Evolutionary conservation across 352 stramenopile genomes (phyloP).

Genomic region (Globisporangium carolinianum): DNA sequence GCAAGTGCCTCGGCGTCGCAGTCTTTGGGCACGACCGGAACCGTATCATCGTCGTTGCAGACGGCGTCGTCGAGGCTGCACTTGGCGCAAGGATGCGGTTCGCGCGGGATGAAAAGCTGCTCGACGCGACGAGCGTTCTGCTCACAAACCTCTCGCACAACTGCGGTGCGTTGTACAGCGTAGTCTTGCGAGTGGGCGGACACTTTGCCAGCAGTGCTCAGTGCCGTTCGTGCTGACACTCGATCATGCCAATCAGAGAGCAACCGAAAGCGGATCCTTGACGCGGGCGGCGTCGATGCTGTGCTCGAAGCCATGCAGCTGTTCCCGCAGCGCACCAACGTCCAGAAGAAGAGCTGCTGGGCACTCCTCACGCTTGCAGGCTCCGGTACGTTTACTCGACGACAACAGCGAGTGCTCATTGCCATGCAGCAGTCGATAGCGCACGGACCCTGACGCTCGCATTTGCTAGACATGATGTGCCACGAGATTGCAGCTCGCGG

Average conservation of each 20-base stretch:
- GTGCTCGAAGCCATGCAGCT: slow-evolving; percentile 81
- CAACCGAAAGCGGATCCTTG: slow-evolving; percentile 72
- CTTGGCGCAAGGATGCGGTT: slow-evolving; percentile 64
- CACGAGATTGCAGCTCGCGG: slow-evolving; percentile 51
- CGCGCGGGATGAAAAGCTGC: slow-evolving; percentile 43
- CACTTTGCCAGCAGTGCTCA: too few relatives aligned
- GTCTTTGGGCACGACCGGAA: slow-evolving; percentile 79
- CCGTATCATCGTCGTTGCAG: slow-evolving; percentile 56
- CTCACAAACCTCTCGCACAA: slow-evolving; percentile 87
- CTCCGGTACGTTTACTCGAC: slow-evolving; percentile 36
- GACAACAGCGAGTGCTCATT: background rate
- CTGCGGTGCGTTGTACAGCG: slow-evolving; percentile 27
- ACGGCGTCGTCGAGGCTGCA: slow-evolving; percentile 47
- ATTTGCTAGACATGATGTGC: slow-evolving; percentile 47
- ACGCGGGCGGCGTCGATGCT: slow-evolving; percentile 66
- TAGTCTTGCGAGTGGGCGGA: background rate
- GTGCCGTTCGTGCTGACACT: too few relatives aligned
- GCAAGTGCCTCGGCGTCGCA: slow-evolving; percentile 66
- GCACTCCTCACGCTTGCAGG: slow-evolving; percentile 75
- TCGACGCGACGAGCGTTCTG: slow-evolving; percentile 64
- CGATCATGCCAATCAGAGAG: slow-evolving; percentile 35
- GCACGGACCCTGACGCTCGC: background rate
- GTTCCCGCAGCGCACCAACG: slow-evolving; percentile 52
- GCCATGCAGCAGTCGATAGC: background rate
- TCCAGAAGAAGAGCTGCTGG: slow-evolving; percentile 84